Conservation (phyloP, 805 yeast genomes). For the Myxozyma vanderwaltii region DNA sequence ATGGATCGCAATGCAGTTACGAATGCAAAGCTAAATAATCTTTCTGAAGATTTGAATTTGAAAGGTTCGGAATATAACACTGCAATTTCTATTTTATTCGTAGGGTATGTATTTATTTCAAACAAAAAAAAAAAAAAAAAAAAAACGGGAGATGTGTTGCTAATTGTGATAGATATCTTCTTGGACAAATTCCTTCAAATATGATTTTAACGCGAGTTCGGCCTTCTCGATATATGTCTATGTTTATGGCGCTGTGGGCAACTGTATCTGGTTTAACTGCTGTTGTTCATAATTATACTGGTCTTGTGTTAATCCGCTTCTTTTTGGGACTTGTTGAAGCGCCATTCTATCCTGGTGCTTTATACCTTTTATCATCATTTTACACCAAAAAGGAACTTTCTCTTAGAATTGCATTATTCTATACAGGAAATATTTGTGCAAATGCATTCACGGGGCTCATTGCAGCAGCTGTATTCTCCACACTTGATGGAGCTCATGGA, state of each 20-base stretch:
- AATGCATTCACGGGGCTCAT: slow-evolving; percentile 57
- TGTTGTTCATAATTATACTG: slow-evolving; percentile 39
- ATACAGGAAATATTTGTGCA: slow-evolving; percentile 52
- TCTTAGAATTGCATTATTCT: slow-evolving; percentile 44
- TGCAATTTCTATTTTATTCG: slow-evolving; percentile 50
- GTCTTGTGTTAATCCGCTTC: slow-evolving; percentile 43
- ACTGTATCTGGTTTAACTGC: slow-evolving; percentile 36
- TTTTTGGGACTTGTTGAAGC: slow-evolving; percentile 46
- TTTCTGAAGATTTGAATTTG: slow-evolving; percentile 47
- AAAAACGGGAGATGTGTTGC: too few relatives aligned
- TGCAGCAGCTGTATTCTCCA: slow-evolving; percentile 50
- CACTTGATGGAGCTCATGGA: slow-evolving; percentile 47
- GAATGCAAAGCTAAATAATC: slow-evolving; percentile 50
- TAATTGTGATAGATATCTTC: slow-evolving; percentile 2
- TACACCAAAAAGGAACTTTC: slow-evolving; percentile 48
- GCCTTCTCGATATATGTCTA: slow-evolving; percentile 22
- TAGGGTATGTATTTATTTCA: slow-evolving; percentile 39
- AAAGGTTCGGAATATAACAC: slow-evolving; percentile 48
- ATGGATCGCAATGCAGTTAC: slow-evolving; percentile 49
- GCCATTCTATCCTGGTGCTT: slow-evolving; percentile 46
- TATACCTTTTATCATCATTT: slow-evolving; percentile 43
- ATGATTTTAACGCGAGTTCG: slow-evolving; percentile 43
- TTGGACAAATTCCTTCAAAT: slow-evolving; percentile 29
- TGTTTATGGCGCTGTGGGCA: slow-evolving; percentile 52
- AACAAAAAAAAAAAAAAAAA: not conserved